Evolutionary conservation across 2,329 filamentous ascomycete species (phyloP).

Genomic region (Rutstroemia sydowiana): DNA sequence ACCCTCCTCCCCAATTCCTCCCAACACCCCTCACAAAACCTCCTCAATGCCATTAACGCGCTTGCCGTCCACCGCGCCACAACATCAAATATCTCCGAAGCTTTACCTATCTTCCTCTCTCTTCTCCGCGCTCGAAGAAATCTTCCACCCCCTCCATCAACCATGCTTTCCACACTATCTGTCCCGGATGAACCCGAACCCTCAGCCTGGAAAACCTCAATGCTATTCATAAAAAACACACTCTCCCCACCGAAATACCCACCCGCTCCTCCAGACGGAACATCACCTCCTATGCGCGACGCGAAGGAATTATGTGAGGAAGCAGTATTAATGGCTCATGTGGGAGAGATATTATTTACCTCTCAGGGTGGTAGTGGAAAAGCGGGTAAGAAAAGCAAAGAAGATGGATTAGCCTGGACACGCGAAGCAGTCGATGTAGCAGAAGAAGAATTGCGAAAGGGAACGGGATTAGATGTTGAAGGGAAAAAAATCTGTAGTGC

Average conservation of each 20-base stretch:
- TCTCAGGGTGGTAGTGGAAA: no score
- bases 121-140: constrained; percentile 70
- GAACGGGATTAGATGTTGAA: constrained; percentile 22
- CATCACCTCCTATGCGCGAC: constrained; percentile 57
- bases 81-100: constrained; percentile 55
- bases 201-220: constrained; percentile 22
- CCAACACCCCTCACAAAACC: constrained; percentile 60
- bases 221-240: constrained; percentile 25
- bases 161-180: constrained; percentile 14
- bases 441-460: constrained; percentile 54
- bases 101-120: constrained; percentile 80
- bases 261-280: constrained; percentile 60
- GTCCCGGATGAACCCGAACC: constrained; percentile 15
- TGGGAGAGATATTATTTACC: constrained; percentile 87
- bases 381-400: constrained; percentile 33
- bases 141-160: constrained; percentile 35
- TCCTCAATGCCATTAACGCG: constrained; percentile 68
- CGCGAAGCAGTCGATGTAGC: constrained; percentile 77
- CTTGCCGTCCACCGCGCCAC: constrained; percentile 72
- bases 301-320: constrained; percentile 70
- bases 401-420: constrained; percentile 81
- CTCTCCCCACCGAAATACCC: constrained; percentile 57
- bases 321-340: constrained; percentile 78
- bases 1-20: constrained; percentile 54
- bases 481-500: constrained; percentile 61